A percentile compares a stretch with the other conserved stretches of the same genome.
These are phyloP conservation scores for Zygoascus sp. DNA, from an alignment of 1,139 yeast genomes.

Conservation along the genomic window DNA sequence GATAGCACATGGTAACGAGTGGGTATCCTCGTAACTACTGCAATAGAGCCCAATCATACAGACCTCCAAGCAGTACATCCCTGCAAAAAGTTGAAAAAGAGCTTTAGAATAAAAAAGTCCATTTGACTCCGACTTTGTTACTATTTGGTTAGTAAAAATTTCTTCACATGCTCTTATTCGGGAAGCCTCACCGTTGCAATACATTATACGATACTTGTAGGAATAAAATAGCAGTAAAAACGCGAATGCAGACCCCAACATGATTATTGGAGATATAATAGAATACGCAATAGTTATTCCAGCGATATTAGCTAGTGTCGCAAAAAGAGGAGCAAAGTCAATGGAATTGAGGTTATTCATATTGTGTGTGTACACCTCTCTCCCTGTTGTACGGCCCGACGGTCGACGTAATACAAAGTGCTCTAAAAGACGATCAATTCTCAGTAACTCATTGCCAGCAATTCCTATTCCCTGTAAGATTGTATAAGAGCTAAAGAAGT, in stretches of 20 bases:
- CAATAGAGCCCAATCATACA: slow-evolving; percentile 73
- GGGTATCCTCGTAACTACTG: slow-evolving; percentile 39
- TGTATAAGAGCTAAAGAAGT: slow-evolving; percentile 71
- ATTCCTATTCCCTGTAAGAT: slow-evolving; percentile 68
- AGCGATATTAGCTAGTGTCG: slow-evolving; percentile 51
- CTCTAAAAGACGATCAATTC: slow-evolving; percentile 15
- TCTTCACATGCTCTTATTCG: background rate
- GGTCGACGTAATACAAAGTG: slow-evolving; percentile 36
- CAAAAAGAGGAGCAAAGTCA: slow-evolving; percentile 64
- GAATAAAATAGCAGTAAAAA: slow-evolving; percentile 56
- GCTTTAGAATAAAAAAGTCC: slow-evolving; percentile 74
- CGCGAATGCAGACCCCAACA: slow-evolving; percentile 57
- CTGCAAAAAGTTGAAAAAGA: slow-evolving; percentile 67
- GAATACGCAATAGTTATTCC: slow-evolving; percentile 74
- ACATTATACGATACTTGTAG: slow-evolving; percentile 54
- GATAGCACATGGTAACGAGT: slow-evolving; percentile 11
- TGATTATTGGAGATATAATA: slow-evolving; percentile 71
- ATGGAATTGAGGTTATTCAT: slow-evolving; percentile 65
- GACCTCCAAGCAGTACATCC: slow-evolving; percentile 73
- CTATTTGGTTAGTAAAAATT: slow-evolving; percentile 8
- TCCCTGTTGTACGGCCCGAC: slow-evolving; percentile 32
- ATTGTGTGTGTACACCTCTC: slow-evolving; percentile 17
- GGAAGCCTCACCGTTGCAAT: slow-evolving; percentile 43
- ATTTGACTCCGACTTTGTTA: slow-evolving; percentile 55
- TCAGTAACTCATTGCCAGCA: slow-evolving; percentile 43